These are phyloP conservation scores for Monosporascus sp. DNA, from an alignment of 2,329 filamentous ascomycete genomes.

Conservation along the genomic window DNA sequence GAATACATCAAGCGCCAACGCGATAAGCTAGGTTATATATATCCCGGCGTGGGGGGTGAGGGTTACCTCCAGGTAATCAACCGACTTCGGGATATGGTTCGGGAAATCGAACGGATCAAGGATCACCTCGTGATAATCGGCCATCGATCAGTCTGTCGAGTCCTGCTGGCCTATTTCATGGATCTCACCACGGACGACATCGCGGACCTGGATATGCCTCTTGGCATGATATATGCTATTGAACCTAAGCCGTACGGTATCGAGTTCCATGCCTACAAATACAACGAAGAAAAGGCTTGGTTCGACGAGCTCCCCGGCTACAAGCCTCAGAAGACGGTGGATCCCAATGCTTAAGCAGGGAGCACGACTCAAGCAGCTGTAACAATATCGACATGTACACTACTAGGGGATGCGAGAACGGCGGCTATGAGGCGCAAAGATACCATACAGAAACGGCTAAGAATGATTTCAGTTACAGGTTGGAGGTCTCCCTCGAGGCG, in stretches of 20 bases:
- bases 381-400: too few relatives aligned
- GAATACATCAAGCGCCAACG: conserved; percentile 75
- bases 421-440: background rate
- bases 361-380: background rate
- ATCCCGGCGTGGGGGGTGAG: conserved; percentile 91
- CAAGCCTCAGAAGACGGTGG: conserved; percentile 58
- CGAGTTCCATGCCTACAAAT: conserved; percentile 92
- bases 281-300: conserved; percentile 70
- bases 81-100: conserved; percentile 88
- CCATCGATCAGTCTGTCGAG: conserved; percentile 85
- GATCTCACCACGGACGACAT: conserved; percentile 87
- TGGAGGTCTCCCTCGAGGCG: too few relatives aligned
- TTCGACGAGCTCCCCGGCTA: conserved; percentile 87
- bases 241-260: conserved; percentile 98
- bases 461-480: too few relatives aligned
- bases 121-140: conserved; percentile 91
- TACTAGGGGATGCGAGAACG: background rate
- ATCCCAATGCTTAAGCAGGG: conserved; percentile 28
- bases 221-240: conserved; percentile 90
- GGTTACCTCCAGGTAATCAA: conserved; percentile 97
- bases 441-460: background rate
- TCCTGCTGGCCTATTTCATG: conserved; percentile 94
- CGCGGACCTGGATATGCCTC: conserved; percentile 86
- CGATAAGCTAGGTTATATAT: conserved; percentile 94
- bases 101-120: conserved; percentile 94